These are phyloP conservation scores for Blastocystis sp. DNA, from an alignment of 352 stramenopile genomes.

Conservation along the genomic window DNA sequence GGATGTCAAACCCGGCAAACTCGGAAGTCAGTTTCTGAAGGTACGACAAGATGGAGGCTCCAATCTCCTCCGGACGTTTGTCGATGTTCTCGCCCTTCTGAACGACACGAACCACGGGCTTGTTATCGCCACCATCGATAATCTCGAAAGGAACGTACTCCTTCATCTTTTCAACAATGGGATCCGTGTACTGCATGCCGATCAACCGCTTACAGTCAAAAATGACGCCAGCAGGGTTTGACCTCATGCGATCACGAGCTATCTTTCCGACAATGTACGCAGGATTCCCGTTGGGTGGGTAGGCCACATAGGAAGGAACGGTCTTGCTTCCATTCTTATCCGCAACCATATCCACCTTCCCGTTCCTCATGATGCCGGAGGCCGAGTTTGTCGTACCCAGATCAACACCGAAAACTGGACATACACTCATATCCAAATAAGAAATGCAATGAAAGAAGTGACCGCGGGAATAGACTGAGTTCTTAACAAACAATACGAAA, in stretches of 20 bases:
- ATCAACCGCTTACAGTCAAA: conserved; percentile 27
- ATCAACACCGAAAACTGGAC: conserved; percentile 28
- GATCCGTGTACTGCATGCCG: neutral
- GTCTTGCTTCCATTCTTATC: neutral
- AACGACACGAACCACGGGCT: neutral
- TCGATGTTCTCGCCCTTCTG: neutral
- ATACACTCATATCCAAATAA: conserved; percentile 5
- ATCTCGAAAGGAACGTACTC: neutral
- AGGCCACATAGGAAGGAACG: conserved; percentile 18
- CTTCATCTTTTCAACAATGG: neutral
- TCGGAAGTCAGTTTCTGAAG: neutral
- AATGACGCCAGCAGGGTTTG: neutral
- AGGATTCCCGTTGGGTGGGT: neutral
- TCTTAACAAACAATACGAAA: too few relatives aligned
- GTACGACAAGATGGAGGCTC: neutral
- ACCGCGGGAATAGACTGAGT: too few relatives aligned
- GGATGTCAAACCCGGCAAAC: conserved; percentile 14
- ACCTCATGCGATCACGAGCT: neutral
- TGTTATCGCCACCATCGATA: conserved; percentile 20
- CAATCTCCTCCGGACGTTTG: conserved; percentile 14
- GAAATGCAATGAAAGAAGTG: neutral
- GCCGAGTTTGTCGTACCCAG: conserved; percentile 52
- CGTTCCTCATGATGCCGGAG: neutral
- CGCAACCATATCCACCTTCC: neutral
- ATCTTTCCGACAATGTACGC: neutral